Conservation (phyloP, 1,284 basidiomycete genomes). For the Afroboletus lepidellus region DNA sequence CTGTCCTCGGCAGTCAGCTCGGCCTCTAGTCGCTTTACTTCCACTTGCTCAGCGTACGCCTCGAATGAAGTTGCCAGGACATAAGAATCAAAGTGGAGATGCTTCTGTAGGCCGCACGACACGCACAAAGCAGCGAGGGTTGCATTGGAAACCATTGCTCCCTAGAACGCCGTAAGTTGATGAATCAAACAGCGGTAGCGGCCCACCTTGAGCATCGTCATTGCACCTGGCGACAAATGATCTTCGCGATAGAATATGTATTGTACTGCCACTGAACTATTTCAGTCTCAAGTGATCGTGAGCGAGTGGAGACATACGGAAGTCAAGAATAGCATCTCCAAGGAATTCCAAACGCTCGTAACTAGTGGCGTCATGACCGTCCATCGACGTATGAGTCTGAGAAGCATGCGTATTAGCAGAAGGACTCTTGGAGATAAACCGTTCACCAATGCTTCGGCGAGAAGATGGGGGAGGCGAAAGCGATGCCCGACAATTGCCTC, state of each 20-base stretch:
- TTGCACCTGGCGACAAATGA: conserved; percentile 62
- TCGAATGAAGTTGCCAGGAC: conserved; percentile 50
- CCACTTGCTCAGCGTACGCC: conserved; percentile 52
- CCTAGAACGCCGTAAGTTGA: conserved; percentile 40
- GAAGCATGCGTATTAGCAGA: conserved; percentile 7
- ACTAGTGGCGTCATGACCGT: conserved; percentile 51
- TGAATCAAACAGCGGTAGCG: conserved; percentile 3
- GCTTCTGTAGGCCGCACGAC: conserved; percentile 58
- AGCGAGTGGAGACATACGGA: conserved; percentile 47
- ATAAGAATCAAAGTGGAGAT: conserved; percentile 57
- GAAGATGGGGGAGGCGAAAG: conserved; percentile 58
- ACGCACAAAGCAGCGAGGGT: conserved; percentile 73
- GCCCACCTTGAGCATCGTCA: conserved; percentile 72
- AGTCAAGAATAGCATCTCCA: conserved; percentile 80
- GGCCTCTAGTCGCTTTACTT: conserved; percentile 49
- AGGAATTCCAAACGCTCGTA: conserved; percentile 80
- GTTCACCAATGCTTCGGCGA: conserved; percentile 70
- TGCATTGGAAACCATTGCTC: conserved; percentile 78
- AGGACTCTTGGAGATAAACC: neutral
- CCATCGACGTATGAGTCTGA: conserved; percentile 65
- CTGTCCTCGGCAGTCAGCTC: conserved; percentile 47
- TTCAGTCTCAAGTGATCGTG: conserved; percentile 4
- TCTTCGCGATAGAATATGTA: conserved; percentile 65
- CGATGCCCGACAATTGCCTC: conserved; percentile 62
- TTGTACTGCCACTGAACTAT: conserved; percentile 62